Conservation (phyloP, 257 asterid species). For the Sherardia arvensis region DNA sequence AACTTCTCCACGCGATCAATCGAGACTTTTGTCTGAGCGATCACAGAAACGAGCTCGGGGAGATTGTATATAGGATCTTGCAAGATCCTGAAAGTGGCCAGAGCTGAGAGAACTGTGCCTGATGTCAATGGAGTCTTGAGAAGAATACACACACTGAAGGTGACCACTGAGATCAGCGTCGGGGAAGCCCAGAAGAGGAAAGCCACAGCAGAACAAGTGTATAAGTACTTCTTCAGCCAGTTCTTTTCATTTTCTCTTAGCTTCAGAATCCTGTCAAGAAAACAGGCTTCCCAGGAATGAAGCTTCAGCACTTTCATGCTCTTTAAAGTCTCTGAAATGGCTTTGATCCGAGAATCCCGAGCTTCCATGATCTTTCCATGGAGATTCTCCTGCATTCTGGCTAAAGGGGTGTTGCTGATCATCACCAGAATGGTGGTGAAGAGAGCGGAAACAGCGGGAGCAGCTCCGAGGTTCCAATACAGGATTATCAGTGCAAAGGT, state of each 20-base stretch:
- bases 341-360: constrained; percentile 59
- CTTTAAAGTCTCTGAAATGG: constrained; percentile 64
- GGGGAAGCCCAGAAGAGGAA: constrained; percentile 93
- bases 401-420: constrained; percentile 80
- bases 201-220: constrained; percentile 58
- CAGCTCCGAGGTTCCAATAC: constrained; percentile 58
- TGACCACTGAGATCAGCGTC: constrained; percentile 61
- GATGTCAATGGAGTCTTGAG: constrained; percentile 60
- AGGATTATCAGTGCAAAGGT: constrained; percentile 49
- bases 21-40: constrained; percentile 77
- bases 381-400: constrained; percentile 52
- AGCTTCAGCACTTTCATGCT: constrained; percentile 73
- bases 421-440: constrained; percentile 57
- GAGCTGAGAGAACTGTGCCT: constrained; percentile 69
- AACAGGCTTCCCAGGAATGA: constrained; percentile 70
- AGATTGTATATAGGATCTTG: constrained; percentile 88
- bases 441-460: constrained; percentile 67
- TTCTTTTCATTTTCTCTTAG: constrained; percentile 56
- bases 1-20: constrained; percentile 52
- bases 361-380: constrained; percentile 78
- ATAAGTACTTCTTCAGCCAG: constrained; percentile 52
- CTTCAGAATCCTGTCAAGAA: constrained; percentile 36
- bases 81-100: constrained; percentile 77
- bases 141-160: constrained; percentile 58
- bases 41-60: constrained; percentile 71